Base-by-base conservation (phyloP, 306 rosid genomes). In the Cucurbita pepo region DNA sequence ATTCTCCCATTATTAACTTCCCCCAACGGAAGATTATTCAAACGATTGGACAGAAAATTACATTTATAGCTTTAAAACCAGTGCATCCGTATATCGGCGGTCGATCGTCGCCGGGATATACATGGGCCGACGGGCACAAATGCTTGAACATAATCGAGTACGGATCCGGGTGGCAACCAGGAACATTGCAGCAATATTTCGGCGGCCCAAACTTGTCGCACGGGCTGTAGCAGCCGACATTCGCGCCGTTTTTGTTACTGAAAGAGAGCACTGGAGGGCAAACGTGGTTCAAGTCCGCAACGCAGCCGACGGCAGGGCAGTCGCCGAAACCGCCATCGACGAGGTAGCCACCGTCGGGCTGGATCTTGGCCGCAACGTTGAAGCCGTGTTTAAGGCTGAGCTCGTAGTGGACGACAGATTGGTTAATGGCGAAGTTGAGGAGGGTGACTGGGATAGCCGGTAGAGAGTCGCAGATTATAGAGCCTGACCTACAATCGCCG, bases 381-480 rank as follows among this genome's bases (percentile, higher is more conserved):
- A 78, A 81, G 6, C 86, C 85, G 16, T 85, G 86, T 15, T n/a
- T 38, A 18, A 82, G n/a, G 65, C 85, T 82, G 4, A 85, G 56
- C 19, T 70, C 79, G 7, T 82, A 82, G 69, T 79, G 75, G 2
- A 85, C 89, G 1, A 82, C 55, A 0, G 78, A 30, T 0, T 71
- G 10, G 34, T 74, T 73, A 12, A 85, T 30, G 5, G 10, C 25
- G 5, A 85, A 76, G 25, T 76, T 78, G 43, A 83, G 69, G 2
- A 74, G 70, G 1, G 89, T 78, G 1, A 51, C 77, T 0, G 85
- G 89, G 45, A 21, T 37, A 3, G 54, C 14, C 14, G 89, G 86
- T 38, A 47, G 34, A 4, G 81, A 72, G 1, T 62, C 69, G 58
- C 86, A 82, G 0, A 11, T 5, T 11, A 1, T 0, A 3, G 7